Conservation (phyloP, 352 stramenopile species). For the Pythium grandisporangium region DNA sequence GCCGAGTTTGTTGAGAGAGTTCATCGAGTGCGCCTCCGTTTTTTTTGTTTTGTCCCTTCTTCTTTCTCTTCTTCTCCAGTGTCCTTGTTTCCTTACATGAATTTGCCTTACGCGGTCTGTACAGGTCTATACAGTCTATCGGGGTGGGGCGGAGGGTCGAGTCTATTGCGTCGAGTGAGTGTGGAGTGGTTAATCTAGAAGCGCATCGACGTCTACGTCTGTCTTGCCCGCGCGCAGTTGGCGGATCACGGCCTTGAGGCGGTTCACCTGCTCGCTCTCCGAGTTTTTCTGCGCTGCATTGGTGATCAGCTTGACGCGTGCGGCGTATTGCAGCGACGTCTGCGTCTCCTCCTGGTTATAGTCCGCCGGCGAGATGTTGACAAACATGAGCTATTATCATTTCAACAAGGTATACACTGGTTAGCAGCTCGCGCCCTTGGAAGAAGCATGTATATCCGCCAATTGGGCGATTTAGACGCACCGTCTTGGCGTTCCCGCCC, state of each 20-base stretch:
- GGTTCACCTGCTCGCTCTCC: conserved; percentile 75
- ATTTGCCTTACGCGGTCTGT: too few species aligned
- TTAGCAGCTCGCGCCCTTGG: too few species aligned
- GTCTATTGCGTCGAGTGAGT: too few species aligned
- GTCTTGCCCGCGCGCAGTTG: conserved; percentile 54
- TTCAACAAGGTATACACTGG: too few species aligned
- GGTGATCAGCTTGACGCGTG: conserved; percentile 83
- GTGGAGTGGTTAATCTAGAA: conserved; percentile 60
- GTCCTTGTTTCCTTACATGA: neutral
- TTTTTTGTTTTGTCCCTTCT: conserved; percentile 2
- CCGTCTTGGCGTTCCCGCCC: conserved; percentile 90
- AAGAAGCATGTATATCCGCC: too few species aligned
- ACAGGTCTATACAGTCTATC: too few species aligned
- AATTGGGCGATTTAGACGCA: conserved; percentile 13
- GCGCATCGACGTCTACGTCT: conserved; percentile 60
- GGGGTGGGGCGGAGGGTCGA: too few species aligned
- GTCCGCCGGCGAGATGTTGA: conserved; percentile 84
- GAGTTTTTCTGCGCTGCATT: conserved; percentile 84
- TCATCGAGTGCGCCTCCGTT: too few species aligned
- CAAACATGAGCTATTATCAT: conserved; percentile 89
- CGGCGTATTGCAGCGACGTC: conserved; percentile 76
- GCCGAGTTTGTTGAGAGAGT: conserved; percentile 86
- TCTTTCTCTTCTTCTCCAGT: neutral
- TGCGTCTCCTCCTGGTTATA: conserved; percentile 88
- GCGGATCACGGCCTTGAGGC: conserved; percentile 78